phyloP scores from a whole-genome alignment of 495 filamentous ascomycete genomes.

The Sabuloglossum arenarium region DNA sequence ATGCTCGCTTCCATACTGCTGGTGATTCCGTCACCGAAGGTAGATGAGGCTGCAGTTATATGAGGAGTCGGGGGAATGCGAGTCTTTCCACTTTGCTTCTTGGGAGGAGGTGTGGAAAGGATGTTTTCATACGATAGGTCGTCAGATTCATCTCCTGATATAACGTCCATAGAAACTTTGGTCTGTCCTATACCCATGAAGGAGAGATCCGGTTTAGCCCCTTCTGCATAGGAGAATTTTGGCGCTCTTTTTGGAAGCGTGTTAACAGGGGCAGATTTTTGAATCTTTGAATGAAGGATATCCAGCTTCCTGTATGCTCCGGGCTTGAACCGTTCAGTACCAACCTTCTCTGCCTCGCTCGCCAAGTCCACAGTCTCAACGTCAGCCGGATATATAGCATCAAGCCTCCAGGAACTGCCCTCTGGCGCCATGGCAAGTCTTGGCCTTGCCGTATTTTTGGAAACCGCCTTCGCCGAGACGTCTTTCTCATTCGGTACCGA shows the following conservation, averaged over 20 bases:
- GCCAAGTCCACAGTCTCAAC: not conserved
- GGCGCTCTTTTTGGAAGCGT: not conserved
- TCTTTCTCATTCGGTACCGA: not conserved
- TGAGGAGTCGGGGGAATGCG: not conserved
- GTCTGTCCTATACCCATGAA: slow-evolving; percentile 5
- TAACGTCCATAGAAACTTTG: not conserved
- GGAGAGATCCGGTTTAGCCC: not conserved
- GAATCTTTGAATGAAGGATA: not conserved
- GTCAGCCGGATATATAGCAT: not conserved
- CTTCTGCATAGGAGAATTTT: not conserved
- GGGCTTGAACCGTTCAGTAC: not conserved
- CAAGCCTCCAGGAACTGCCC: not conserved
- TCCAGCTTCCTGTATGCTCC: not conserved
- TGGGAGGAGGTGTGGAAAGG: not conserved
- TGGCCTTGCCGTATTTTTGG: not conserved
- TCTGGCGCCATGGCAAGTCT: not conserved
- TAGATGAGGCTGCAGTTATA: not conserved
- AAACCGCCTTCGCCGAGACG: not conserved
- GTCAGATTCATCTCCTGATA: not conserved
- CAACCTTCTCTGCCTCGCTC: not conserved
- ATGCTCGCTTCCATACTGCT: not conserved
- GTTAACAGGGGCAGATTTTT: not conserved
- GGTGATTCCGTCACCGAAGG: not conserved
- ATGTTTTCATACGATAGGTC: not conserved
- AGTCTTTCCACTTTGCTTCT: not conserved